Evolutionary conservation across 495 filamentous ascomycete species (phyloP), one percentile per base, ranked within the genome.

Genomic region (Zalerion maritima): DNA sequence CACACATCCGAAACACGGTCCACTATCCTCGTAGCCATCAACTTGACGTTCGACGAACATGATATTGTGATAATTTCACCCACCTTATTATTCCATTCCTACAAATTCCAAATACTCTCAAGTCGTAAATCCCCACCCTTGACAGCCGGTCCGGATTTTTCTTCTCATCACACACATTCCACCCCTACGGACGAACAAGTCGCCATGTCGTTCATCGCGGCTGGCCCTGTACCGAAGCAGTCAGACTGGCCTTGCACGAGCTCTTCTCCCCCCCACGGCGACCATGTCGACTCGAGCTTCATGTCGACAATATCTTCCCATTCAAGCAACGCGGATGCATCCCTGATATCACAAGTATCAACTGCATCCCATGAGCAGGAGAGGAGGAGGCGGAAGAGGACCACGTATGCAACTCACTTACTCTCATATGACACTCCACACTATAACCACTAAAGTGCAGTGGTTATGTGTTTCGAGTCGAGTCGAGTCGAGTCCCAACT

Each of bases 301-400:
- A 27, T 19, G 15, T 50, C 46, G 2, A 32, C 45, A 21, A 45
- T n/a, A n/a, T n/a, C 41, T 37, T 50, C 46, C 26, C 46, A 50
- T 28, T 26, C 20, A 34, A 50, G 46, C 27, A 47, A 47, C 14
- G 34, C 43, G 5, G 46, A 50, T 19, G 34, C 16, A 6, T 47
- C 43, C 10, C 26, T 34, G 7, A 31, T 50, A 22, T 47, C 43
- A 14, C 47, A 47, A 20, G 46, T 47, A 20, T 50, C 46, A 47
- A 29, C 43, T 41, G 14, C 38, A 29, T 28, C 41, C 14, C 46
- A 53, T 28, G 50, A 53, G 34, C 60, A 64, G 29, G 58, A 58
- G 31, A 60, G 55, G 51, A 56, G 58, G 35, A 66, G 65, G 57
- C 48, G 64, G 46, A 69, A 69, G 46, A 50, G 64, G 32, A 69